These are phyloP conservation scores for Tetrapisispora iriomotensis DNA, from an alignment of 805 yeast species.

Conservation along the genomic window DNA sequence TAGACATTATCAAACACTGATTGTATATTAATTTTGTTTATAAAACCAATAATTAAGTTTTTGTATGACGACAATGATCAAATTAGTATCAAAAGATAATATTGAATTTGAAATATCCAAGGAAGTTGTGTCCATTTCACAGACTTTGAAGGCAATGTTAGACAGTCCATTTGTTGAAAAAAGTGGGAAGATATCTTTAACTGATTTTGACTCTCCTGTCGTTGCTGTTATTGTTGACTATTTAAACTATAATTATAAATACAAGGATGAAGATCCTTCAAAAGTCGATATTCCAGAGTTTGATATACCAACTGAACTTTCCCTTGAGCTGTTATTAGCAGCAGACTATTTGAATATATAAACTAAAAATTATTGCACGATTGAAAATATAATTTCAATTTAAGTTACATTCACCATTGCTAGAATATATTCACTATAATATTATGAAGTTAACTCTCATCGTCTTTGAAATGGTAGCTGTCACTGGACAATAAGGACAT, in stretches of 20 bases:
- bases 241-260: slow-evolving; percentile 62
- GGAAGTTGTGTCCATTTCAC: slow-evolving; percentile 70
- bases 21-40: too few relatives aligned
- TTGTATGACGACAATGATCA: slow-evolving; percentile 31
- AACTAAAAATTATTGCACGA: too few relatives aligned
- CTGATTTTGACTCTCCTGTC: slow-evolving; percentile 60
- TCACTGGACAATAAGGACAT: slow-evolving; percentile 64
- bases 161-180: slow-evolving; percentile 48
- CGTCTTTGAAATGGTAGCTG: slow-evolving; percentile 34
- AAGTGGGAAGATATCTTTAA: slow-evolving; percentile 43
- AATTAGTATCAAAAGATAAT: slow-evolving; percentile 66
- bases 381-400: too few relatives aligned
- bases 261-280: slow-evolving; percentile 39
- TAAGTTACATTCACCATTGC: too few relatives aligned
- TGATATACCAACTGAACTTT: slow-evolving; percentile 87
- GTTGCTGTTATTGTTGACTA: slow-evolving; percentile 80
- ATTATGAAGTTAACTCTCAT: slow-evolving; percentile 36
- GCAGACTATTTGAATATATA: slow-evolving; percentile 56
- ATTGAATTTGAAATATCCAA: slow-evolving; percentile 49
- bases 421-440: slow-evolving; percentile 10
- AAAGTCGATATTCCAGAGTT: slow-evolving; percentile 63
- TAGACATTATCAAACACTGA: too few relatives aligned
- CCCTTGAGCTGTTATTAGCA: slow-evolving; percentile 81
- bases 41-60: background rate
- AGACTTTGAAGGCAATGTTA: slow-evolving; percentile 52